Evolutionary conservation across 2,329 filamentous ascomycete genomes (phyloP), one percentile per base, ranked within the genome.

Genomic region (Paradendryphiella salina): DNA sequence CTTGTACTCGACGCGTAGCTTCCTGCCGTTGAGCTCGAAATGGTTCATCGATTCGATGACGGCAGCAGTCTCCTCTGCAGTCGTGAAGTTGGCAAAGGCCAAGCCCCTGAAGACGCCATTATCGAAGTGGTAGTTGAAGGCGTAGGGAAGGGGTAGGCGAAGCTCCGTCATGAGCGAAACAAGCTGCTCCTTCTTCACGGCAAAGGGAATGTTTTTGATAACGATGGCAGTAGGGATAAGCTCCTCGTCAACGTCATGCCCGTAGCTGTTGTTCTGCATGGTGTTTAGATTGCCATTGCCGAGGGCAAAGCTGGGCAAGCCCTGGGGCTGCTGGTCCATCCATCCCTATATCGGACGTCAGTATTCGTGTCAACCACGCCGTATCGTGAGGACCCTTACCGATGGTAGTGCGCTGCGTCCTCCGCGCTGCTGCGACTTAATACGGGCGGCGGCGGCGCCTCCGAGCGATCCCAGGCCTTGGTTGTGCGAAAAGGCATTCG

Each of bases 101-200:
- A 99, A 80, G 5, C 94, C 94, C 50, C 94, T 83, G 78, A 99
- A 99, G 21, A 99, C 92, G 21, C 94, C 94, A 66, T 96, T 95
- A 72, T 99, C 94, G 70, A 99, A 99, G 75, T 99, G 94, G 69
- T 99, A 97, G 79, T 99, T 99, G 81, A 99, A 99, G 10, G 94
- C 94, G 70, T 99, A 99, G 0, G 94, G 94, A 61, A 97, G 84
- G 1, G 94, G 94, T 32, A 99, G 82, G 61, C 90, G 88, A 82
- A 97, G 84, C 15, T 96, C 90, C 7, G 92, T 89, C 94, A 99
- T 99, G 62, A 96, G 82, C 56, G 87, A 85, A 28, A 96, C 90
- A 32, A 99, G 81, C 66, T 93, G 90, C 75, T 99, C 94, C 76
- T 97, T 97, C 74, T 96, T 92, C 50, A 97, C 91, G 21, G 95